Conservation (phyloP, 2,329 filamentous ascomycete genomes). For the Rachicladosporium sp. region DNA sequence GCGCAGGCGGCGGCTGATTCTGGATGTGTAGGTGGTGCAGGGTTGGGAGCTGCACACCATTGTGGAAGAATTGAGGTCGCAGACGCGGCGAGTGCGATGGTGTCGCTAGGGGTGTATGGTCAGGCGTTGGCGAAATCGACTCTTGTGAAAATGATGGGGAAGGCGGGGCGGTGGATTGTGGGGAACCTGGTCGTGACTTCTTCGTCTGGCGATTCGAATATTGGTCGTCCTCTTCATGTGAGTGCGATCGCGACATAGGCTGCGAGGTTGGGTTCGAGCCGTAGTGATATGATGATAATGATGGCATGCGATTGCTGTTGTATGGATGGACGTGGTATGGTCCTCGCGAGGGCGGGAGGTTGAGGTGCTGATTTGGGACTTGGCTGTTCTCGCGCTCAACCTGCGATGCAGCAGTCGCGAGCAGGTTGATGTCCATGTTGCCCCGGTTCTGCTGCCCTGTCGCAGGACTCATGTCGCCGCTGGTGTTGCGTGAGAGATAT, state of each 20-base stretch:
- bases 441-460: conserved; percentile 14
- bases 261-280: conserved; percentile 40
- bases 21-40: conserved; percentile 62
- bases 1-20: conserved; percentile 44
- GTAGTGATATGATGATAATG: conserved; percentile 62
- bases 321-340: conserved; percentile 35
- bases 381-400: conserved; percentile 49
- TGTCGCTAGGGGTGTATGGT: conserved; percentile 96
- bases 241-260: conserved; percentile 84
- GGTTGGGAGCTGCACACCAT: conserved; percentile 71
- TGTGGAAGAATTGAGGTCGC: conserved; percentile 56
- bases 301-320: conserved; percentile 54
- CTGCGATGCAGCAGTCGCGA: conserved; percentile 57
- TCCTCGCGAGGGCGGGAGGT: conserved; percentile 17
- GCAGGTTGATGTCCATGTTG: conserved; percentile 51
- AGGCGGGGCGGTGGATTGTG: conserved; percentile 87
- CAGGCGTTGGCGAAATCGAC: conserved; percentile 86
- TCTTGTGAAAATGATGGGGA: conserved; percentile 95
- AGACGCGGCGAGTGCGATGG: conserved; percentile 90
- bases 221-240: conserved; percentile 70
- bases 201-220: conserved; percentile 68
- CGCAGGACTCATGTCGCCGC: conserved; percentile 34
- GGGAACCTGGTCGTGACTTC: conserved; percentile 83
- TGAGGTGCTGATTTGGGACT: conserved; percentile 28
- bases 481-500: conserved; percentile 45